Percentiles rank a stretch among this genome's conserved stretches.
phyloP scores from a whole-genome alignment of 73 alveolate genomes.

The Diophrys sp. region DNA sequence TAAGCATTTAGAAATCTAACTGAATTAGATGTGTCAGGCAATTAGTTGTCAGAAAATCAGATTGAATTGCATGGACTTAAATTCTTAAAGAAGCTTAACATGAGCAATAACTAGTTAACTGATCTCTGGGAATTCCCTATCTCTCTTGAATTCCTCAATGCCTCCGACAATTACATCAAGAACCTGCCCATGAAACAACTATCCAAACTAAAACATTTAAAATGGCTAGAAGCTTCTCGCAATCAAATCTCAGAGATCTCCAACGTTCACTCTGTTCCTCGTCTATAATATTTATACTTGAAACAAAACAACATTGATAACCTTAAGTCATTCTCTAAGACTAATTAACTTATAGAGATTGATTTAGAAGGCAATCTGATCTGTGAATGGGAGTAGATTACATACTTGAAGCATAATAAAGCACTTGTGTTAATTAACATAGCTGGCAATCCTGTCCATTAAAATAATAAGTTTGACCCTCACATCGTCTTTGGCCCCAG shows the following conservation, averaged over 20 bases:
- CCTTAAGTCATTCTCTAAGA: not conserved
- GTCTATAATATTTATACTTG: constrained; percentile 11
- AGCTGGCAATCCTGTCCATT: not conserved
- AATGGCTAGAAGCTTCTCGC: constrained; percentile 10
- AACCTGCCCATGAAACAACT: not conserved
- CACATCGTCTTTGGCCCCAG: not conserved
- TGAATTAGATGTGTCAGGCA: constrained; percentile 35
- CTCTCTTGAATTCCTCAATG: constrained; percentile 13
- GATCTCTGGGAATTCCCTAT: constrained; percentile 24
- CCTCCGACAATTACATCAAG: constrained; percentile 1
- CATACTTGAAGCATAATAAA: not conserved
- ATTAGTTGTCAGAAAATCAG: constrained; percentile 1
- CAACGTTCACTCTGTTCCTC: constrained; percentile 4
- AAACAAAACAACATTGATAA: constrained; percentile 17
- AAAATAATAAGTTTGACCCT: not conserved
- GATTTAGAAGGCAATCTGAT: constrained; percentile 27
- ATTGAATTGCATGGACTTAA: constrained; percentile 11
- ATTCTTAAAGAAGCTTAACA: constrained; percentile 29
- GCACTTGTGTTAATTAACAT: not conserved
- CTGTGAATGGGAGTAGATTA: not conserved
- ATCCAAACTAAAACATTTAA: constrained; percentile 3
- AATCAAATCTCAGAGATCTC: constrained; percentile 7
- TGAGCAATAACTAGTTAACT: constrained; percentile 11
- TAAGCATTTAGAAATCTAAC: constrained; percentile 22
- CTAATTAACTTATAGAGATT: constrained; percentile 5